A percentile compares a stretch with the other conserved stretches of the same genome.
Evolutionary conservation across 116 monocot species (phyloP).

Genomic region (Phalaenopsis hybrid): DNA sequence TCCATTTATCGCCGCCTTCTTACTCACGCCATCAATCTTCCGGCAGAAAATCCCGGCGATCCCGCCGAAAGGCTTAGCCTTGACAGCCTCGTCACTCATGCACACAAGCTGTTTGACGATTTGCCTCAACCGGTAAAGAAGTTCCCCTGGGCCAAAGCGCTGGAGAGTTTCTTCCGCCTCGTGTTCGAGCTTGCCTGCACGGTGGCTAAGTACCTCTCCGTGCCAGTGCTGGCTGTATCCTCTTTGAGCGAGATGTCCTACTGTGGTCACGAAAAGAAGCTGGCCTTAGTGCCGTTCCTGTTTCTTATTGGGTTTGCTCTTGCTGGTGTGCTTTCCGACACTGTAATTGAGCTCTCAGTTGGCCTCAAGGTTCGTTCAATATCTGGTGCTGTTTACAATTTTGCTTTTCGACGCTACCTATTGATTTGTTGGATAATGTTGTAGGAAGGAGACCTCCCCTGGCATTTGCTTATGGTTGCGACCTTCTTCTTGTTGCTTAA

Average conservation of each 20-base stretch:
- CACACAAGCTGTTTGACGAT: conserved; percentile 14
- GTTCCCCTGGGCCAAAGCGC: conserved; percentile 52
- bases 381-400: background rate
- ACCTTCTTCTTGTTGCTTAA: conserved; percentile 61
- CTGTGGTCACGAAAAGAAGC: conserved; percentile 66
- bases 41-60: background rate
- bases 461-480: conserved; percentile 51
- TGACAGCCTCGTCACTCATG: background rate
- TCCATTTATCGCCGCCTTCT: background rate
- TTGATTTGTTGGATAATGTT: background rate
- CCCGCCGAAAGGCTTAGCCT: background rate
- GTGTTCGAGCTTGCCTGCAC: conserved; percentile 25
- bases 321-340: conserved; percentile 34
- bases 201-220: conserved; percentile 44
- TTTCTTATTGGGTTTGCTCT: conserved; percentile 46
- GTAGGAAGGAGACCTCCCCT: conserved; percentile 47
- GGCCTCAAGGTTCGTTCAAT: conserved; percentile 26
- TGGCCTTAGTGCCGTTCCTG: conserved; percentile 49
- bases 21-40: conserved; percentile 10
- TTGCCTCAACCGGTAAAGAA: conserved; percentile 53
- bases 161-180: conserved; percentile 16
- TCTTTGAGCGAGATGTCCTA: conserved; percentile 88
- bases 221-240: conserved; percentile 47
- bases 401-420: background rate
- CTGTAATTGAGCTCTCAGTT: conserved; percentile 24